A percentile compares a stretch with the other conserved stretches of the same genome.
These are phyloP conservation scores for Sugiyamaella japonica DNA, from an alignment of 1,139 yeast species.

Conservation along the genomic window DNA sequence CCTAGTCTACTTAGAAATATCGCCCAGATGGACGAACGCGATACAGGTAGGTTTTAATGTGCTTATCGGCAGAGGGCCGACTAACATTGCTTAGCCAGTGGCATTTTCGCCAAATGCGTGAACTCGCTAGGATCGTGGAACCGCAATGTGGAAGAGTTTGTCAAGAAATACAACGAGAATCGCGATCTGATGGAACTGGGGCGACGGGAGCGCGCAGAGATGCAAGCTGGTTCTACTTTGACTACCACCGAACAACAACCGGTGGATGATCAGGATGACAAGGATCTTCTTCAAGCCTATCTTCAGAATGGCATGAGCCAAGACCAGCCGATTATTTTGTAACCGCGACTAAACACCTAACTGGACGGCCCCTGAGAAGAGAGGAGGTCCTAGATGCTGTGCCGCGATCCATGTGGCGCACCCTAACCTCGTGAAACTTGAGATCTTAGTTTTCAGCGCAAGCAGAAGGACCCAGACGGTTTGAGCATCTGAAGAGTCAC, in stretches of 20 bases:
- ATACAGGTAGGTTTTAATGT: conserved; percentile 20
- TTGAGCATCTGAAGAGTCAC: too few species aligned
- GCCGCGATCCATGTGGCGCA: too few species aligned
- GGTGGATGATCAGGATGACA: neutral
- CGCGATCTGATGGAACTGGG: conserved; percentile 62
- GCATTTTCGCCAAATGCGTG: conserved; percentile 13
- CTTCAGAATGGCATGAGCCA: conserved; percentile 14
- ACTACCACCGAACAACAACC: neutral
- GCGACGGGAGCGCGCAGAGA: conserved; percentile 46
- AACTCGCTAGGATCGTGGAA: conserved; percentile 49
- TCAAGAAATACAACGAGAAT: conserved; percentile 13
- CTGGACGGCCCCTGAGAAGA: too few species aligned
- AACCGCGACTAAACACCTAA: too few species aligned
- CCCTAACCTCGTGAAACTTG: too few species aligned
- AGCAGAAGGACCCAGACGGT: too few species aligned
- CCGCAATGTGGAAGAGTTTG: conserved; percentile 67
- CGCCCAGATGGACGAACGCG: conserved; percentile 31
- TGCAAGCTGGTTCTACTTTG: conserved; percentile 14
- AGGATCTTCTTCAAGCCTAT: neutral
- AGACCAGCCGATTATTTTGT: conserved; percentile 14
- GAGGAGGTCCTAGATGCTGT: too few species aligned
- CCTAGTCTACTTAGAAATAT: conserved; percentile 28
- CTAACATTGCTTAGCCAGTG: conserved; percentile 16
- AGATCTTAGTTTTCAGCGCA: too few species aligned
- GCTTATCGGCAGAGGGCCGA: conserved; percentile 5